Evolutionary conservation across 2,329 filamentous ascomycete genomes (phyloP).

Genomic region (Trichoderma simmonsii): DNA sequence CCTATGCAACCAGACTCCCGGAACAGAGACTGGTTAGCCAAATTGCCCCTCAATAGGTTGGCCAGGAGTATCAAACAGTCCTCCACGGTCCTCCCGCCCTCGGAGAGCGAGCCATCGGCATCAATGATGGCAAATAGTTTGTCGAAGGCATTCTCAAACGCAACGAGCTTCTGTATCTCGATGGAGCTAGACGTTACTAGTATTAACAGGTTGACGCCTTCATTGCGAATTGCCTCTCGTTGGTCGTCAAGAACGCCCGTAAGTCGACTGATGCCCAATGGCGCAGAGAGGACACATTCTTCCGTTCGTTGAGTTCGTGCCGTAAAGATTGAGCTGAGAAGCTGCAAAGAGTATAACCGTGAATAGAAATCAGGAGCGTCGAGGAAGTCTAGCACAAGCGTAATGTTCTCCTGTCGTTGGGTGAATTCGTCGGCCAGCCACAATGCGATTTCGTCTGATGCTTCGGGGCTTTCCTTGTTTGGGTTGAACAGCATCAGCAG

Average conservation of each 20-base stretch:
- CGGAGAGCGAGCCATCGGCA: conserved; percentile 73
- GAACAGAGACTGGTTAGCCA: conserved; percentile 91
- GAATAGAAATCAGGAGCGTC: conserved; percentile 87
- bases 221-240: conserved; percentile 83
- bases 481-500: conserved; percentile 85
- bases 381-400: conserved; percentile 81
- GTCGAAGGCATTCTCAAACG: conserved; percentile 92
- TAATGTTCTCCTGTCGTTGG: conserved; percentile 95
- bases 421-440: conserved; percentile 99
- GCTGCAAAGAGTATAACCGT: conserved; percentile 83
- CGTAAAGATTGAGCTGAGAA: conserved; percentile 80
- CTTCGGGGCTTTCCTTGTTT: conserved; percentile 74
- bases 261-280: conserved; percentile 80
- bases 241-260: conserved; percentile 81
- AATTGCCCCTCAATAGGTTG: conserved; percentile 82
- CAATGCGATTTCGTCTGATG: conserved; percentile 90
- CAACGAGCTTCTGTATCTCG: conserved; percentile 92
- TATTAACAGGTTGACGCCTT: conserved; percentile 81
- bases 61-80: conserved; percentile 89
- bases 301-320: conserved; percentile 89
- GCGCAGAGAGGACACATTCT: conserved; percentile 88
- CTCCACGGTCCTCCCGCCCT: conserved; percentile 84
- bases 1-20: conserved; percentile 82
- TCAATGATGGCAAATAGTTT: conserved; percentile 79
- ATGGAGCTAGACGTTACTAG: conserved; percentile 81